Evolutionary conservation across 2,329 filamentous ascomycete species (phyloP).

Genomic region (Purpureocillium takamizusanense): DNA sequence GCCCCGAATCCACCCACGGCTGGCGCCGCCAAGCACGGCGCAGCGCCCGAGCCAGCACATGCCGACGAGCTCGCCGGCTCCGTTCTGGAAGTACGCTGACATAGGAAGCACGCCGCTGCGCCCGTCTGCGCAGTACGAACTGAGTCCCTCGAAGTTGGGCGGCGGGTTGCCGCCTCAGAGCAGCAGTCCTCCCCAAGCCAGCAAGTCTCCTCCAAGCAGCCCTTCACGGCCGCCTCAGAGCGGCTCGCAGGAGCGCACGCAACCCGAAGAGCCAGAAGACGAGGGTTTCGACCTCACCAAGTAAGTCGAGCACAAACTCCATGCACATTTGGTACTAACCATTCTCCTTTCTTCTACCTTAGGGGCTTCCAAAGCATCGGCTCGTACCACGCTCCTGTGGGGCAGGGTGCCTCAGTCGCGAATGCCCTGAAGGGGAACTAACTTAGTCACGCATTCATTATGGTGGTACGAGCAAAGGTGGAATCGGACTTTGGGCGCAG

Average conservation of each 20-base stretch:
- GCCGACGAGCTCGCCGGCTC: slow-evolving; percentile 75
- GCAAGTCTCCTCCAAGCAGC: slow-evolving; percentile 44
- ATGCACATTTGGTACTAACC: too few species aligned
- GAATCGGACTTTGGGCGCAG: too few species aligned
- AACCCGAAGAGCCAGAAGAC: slow-evolving; percentile 28
- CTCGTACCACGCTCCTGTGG: slow-evolving; percentile 48
- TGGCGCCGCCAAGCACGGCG: slow-evolving; percentile 72
- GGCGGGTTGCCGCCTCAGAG: slow-evolving; percentile 37
- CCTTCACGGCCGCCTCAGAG: slow-evolving; percentile 34
- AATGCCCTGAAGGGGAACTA: slow-evolving; percentile 28
- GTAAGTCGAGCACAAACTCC: too few species aligned
- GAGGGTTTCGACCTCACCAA: slow-evolving; percentile 50
- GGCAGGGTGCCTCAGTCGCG: slow-evolving; percentile 34
- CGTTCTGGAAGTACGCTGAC: slow-evolving; percentile 83
- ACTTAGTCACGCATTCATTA: too few species aligned
- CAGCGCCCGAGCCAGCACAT: slow-evolving; percentile 78
- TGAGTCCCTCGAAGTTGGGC: slow-evolving; percentile 47
- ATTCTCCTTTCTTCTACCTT: not conserved
- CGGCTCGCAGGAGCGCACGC: slow-evolving; percentile 16
- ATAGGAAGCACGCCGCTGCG: slow-evolving; percentile 63
- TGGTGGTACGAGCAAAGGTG: not conserved
- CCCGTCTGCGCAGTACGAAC: slow-evolving; percentile 38
- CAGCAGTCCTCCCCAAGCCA: slow-evolving; percentile 45
- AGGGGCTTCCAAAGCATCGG: slow-evolving; percentile 60
- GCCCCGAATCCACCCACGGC: slow-evolving; percentile 60